Percentiles rank a stretch among this genome's conserved stretches.
Evolutionary conservation across 1,284 basidiomycete genomes (phyloP).

Genomic region (Acaromyces ingoldii): DNA sequence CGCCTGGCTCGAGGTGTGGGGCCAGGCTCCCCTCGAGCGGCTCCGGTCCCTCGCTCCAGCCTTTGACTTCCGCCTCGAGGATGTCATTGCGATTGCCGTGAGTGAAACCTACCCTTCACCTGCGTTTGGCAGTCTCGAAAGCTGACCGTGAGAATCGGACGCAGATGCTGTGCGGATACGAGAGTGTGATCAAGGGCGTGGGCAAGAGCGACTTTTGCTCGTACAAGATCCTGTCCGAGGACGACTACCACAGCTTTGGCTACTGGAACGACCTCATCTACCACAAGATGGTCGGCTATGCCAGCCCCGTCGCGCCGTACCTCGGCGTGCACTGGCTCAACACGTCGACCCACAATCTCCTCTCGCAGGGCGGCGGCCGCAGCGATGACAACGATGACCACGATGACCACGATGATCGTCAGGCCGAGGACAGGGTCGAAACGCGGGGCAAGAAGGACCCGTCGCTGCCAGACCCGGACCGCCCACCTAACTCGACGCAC

Average conservation of each 20-base stretch:
- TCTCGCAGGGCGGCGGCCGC: constrained; percentile 10
- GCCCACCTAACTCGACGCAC: constrained; percentile 35
- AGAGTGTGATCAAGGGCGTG: constrained; percentile 41
- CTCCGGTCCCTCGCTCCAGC: constrained; percentile 25
- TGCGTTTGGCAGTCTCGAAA: too few species aligned
- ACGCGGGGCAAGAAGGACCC: constrained; percentile 1
- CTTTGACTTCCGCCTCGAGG: constrained; percentile 45
- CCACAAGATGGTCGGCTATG: constrained; percentile 54
- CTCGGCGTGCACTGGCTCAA: constrained; percentile 54
- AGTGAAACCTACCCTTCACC: not conserved
- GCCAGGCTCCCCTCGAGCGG: constrained; percentile 42
- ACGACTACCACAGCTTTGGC: constrained; percentile 42
- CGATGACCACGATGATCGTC: constrained; percentile 2
- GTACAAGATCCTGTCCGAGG: constrained; percentile 36
- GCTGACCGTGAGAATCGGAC: too few species aligned
- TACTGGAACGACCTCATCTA: constrained; percentile 53
- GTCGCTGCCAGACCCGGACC: not conserved
- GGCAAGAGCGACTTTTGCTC: constrained; percentile 17
- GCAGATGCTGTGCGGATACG: constrained; percentile 54
- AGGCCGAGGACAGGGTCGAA: not conserved
- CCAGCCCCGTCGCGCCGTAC: constrained; percentile 50
- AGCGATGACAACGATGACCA: not conserved
- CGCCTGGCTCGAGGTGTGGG: constrained; percentile 51
- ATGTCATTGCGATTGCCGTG: constrained; percentile 45
- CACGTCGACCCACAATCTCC: constrained; percentile 49